Base-by-base conservation (phyloP, 305 asterid genomes). In the Fraxinus xanthoxyloides region DNA sequence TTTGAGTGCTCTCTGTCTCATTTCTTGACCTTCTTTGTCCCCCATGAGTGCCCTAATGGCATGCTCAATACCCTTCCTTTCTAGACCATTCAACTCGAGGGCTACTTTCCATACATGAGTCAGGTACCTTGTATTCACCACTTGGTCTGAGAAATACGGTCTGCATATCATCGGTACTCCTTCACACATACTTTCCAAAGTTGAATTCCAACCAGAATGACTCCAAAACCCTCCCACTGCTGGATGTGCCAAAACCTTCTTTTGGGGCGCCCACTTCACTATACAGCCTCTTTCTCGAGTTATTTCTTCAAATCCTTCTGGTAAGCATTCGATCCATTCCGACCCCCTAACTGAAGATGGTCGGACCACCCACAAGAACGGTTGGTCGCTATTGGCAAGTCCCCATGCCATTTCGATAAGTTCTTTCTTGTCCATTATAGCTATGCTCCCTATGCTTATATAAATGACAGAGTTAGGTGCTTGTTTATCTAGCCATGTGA, bases 171-270 rank as follows among this genome's bases (percentile, higher is more conserved):
- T 72, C 2, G 91, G 87, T 3, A 91, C 91, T 3, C 92, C 92
- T 74, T 90, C 90, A 7, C 86, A 81, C 3, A 87, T 32, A 26
- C 90, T 84, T 43, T 89, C 93, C 6, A 91, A 70, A 0, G 89
- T 89, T 17, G 94, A 91, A 79, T 91, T 91, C 93, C 93, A 91
- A 0, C 94, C 93, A 15, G 88, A 86, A 12, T 91, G 95, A 31
- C 85, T 89, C 84, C 84, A 80, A 72, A 91, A 88, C 0, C 87
- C 93, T 15, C 94, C 94, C 0, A 89, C 86, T 0, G 92, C 85
- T 0, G 72, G 26, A 75, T 88, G 91, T 0, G 87, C 87, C 43
- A 90, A 24, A 0, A 91, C 87, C 32, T 85, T 75, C 72, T 80
- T 85, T 70, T 90, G 95, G 7, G 93, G 94, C 1, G 92, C 91